phyloP scores from a whole-genome alignment of 1,139 yeast species.

The Cylindricascospora bacillispora region DNA sequence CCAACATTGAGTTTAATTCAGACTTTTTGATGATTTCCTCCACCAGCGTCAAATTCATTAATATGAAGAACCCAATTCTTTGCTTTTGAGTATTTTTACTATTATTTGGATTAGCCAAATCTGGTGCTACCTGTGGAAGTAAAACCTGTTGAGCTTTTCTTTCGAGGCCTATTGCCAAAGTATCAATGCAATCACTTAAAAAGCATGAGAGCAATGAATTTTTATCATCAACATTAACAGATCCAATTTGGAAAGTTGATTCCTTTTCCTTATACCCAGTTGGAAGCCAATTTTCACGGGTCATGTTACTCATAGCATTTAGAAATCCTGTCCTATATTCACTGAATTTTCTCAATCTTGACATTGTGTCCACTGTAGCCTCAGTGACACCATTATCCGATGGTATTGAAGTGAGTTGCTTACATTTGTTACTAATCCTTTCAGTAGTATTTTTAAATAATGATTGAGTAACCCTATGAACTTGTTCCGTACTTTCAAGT shows the following conservation, averaged over 20 bases:
- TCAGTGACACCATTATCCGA: constrained; percentile 59
- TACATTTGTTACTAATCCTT: constrained; percentile 42
- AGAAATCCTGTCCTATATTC: constrained; percentile 48
- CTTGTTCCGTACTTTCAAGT: constrained; percentile 10
- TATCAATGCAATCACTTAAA: constrained; percentile 65
- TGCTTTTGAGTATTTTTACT: constrained; percentile 24
- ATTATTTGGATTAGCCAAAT: constrained; percentile 14
- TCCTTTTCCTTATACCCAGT: constrained; percentile 28
- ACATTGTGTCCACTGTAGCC: constrained; percentile 52
- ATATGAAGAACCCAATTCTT: constrained; percentile 52
- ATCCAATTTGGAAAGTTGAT: constrained; percentile 12
- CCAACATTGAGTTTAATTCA: constrained; percentile 42
- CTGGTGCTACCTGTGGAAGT: constrained; percentile 29
- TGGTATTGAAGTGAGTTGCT: constrained; percentile 33
- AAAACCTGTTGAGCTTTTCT: constrained; percentile 36
- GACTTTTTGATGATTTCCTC: constrained; percentile 63
- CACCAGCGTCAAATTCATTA: constrained; percentile 59
- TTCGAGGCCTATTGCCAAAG: constrained; percentile 49
- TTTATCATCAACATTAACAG: constrained; percentile 29
- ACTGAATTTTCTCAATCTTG: constrained; percentile 49
- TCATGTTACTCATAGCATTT: constrained; percentile 37
- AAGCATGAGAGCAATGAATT: constrained; percentile 44
- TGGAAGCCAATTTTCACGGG: constrained; percentile 63
- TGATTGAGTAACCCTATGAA: constrained; percentile 27
- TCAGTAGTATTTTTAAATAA: constrained; percentile 42